A percentile compares a stretch with the other conserved stretches of the same genome.
These are phyloP conservation scores for Xylariales sp. DNA, from an alignment of 2,329 filamentous ascomycete species.

Conservation along the genomic window DNA sequence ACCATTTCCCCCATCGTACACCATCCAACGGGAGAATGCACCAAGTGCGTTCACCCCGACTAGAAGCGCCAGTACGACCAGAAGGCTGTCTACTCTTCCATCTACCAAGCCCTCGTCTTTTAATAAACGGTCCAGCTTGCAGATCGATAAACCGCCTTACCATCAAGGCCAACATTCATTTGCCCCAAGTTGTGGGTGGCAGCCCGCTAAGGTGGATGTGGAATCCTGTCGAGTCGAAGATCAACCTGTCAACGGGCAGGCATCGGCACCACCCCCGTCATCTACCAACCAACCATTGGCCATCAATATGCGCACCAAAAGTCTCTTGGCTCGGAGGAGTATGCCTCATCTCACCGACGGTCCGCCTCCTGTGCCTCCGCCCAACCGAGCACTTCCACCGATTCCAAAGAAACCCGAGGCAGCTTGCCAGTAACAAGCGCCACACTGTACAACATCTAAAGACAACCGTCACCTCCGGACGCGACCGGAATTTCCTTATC, in stretches of 20 bases:
- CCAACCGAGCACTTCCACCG: conserved; percentile 11
- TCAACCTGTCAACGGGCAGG: too few relatives aligned
- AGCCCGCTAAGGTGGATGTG: too few relatives aligned
- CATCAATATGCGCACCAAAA: conserved; percentile 4
- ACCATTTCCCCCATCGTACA: too few relatives aligned
- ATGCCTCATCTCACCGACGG: conserved; percentile 12
- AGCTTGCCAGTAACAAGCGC: too few relatives aligned
- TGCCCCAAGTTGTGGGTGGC: too few relatives aligned
- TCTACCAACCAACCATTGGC: conserved; percentile 2
- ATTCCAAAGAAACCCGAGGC: conserved; percentile 10
- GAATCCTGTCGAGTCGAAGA: too few relatives aligned
- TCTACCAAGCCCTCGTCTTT: not conserved
- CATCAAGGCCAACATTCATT: not conserved
- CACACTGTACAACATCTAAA: too few relatives aligned
- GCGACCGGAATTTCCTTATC: too few relatives aligned
- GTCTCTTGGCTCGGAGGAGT: conserved; percentile 7
- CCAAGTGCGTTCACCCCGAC: conserved; percentile 1
- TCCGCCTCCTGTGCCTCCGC: conserved; percentile 10
- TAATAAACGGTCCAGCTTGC: conserved; percentile 3
- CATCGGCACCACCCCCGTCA: not conserved
- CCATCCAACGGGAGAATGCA: too few relatives aligned
- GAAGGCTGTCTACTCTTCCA: not conserved
- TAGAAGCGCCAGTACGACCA: not conserved
- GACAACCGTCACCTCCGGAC: too few relatives aligned
- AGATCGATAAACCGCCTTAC: conserved; percentile 1